Conservation (phyloP, 2,329 filamentous ascomycete genomes). For the Colletotrichum gloeosporioides region DNA sequence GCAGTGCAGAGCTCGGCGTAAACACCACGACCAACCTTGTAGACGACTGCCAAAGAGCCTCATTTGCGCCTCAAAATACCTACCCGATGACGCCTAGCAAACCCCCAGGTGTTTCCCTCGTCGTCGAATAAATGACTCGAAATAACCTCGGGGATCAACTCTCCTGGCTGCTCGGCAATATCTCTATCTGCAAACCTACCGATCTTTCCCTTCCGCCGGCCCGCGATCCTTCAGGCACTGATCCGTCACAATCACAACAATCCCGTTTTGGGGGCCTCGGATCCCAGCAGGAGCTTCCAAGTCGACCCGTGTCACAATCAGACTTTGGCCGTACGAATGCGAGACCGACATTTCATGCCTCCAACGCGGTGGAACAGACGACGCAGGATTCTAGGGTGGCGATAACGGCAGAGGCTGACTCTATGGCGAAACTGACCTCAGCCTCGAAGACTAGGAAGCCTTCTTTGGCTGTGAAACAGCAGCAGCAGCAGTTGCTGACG, state of each 20-base stretch:
- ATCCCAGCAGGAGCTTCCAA: slow-evolving; percentile 8
- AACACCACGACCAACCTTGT: slow-evolving; percentile 9
- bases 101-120: not conserved
- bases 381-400: slow-evolving; percentile 8
- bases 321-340: not conserved
- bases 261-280: not conserved
- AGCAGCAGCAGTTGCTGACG: slow-evolving; percentile 43
- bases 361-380: not conserved
- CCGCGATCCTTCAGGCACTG: slow-evolving; percentile 26
- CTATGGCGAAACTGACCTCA: slow-evolving; percentile 52
- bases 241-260: slow-evolving; percentile 21
- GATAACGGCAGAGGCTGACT: slow-evolving; percentile 23
- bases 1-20: not conserved
- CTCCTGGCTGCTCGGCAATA: slow-evolving; percentile 60
- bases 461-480: slow-evolving; percentile 44
- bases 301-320: not conserved
- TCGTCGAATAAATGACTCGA: slow-evolving; percentile 62
- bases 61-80: not conserved
- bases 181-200: slow-evolving; percentile 44
- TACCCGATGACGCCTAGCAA: slow-evolving; percentile 12
- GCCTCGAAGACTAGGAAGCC: slow-evolving; percentile 50
- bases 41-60: slow-evolving; percentile 2
- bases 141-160: slow-evolving; percentile 65
- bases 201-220: slow-evolving; percentile 41
- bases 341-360: not conserved